Evolutionary conservation across 495 filamentous ascomycete species (phyloP).

Genomic region (Viridothelium virens): DNA sequence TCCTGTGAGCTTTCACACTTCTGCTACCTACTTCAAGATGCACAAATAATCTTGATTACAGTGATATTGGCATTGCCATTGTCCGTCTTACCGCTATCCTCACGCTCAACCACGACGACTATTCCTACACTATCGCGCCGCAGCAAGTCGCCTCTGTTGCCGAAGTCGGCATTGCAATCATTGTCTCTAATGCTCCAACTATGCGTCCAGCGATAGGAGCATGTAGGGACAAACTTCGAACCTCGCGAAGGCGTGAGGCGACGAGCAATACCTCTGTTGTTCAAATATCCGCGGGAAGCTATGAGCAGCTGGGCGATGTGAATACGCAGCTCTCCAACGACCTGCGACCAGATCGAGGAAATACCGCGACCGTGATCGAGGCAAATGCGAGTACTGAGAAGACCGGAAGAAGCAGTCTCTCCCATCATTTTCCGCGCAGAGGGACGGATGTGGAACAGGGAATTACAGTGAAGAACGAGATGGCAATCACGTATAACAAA

Average conservation of each 20-base stretch:
- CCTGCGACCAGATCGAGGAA: background rate
- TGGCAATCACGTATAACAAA: background rate
- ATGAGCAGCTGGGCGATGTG: background rate
- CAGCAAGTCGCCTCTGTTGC: background rate
- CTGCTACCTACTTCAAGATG: background rate
- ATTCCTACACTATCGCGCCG: background rate
- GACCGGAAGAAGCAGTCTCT: background rate
- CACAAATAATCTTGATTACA: background rate
- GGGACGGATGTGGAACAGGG: background rate
- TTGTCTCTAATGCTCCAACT: background rate
- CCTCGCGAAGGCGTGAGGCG: background rate
- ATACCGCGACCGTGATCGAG: background rate
- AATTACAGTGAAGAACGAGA: background rate
- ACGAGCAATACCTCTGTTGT: background rate
- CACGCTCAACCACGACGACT: background rate
- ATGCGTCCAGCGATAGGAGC: background rate
- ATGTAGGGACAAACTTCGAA: background rate
- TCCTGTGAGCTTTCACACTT: background rate
- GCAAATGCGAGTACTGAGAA: background rate
- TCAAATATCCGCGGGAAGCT: background rate
- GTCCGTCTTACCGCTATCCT: background rate
- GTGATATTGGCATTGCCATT: background rate
- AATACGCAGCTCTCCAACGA: background rate
- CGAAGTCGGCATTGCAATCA: background rate
- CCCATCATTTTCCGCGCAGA: background rate